phyloP scores from a whole-genome alignment of 352 stramenopile species.

The Phytophthora niederhauseri region DNA sequence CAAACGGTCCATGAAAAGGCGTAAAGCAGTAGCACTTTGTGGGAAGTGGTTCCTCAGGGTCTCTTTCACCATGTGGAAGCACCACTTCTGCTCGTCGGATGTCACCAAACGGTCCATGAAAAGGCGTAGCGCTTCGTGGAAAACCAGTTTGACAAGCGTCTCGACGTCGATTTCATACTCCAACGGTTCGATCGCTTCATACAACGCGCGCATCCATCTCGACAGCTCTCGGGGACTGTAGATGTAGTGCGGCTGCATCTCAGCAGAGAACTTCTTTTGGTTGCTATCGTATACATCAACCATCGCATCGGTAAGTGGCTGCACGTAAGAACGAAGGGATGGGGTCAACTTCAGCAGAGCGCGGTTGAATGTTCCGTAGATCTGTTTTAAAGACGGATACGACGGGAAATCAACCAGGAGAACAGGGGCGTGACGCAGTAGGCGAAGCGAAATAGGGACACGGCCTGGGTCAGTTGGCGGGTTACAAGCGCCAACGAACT shows the following conservation, averaged over 20 bases:
- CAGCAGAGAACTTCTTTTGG: constrained; percentile 94
- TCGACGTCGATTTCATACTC: constrained; percentile 96
- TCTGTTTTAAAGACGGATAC: constrained; percentile 96
- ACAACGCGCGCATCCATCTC: constrained; percentile 98
- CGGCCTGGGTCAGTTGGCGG: constrained; percentile 99
- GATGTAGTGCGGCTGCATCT: constrained; percentile 98
- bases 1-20: constrained; percentile 99
- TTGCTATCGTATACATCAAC: constrained; percentile 99
- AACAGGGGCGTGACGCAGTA: constrained; percentile 98
- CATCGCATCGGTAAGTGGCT: constrained; percentile 99
- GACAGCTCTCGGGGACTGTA: constrained; percentile 99
- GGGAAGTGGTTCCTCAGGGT: constrained; percentile 84
- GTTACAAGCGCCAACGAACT: constrained; percentile 99
- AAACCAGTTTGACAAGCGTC: constrained; percentile 97
- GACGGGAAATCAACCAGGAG: constrained; percentile 99
- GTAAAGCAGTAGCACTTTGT: constrained; percentile 82
- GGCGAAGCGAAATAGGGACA: constrained; percentile 96
- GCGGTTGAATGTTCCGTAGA: constrained; percentile 99
- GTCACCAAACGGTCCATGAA: constrained; percentile 99
- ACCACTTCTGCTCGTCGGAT: constrained; percentile 97
- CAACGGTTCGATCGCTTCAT: constrained; percentile 97
- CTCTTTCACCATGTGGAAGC: constrained; percentile 89
- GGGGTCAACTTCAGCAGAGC: constrained; percentile 99
- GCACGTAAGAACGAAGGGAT: constrained; percentile 96
- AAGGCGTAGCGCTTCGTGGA: constrained; percentile 98